Evolutionary conservation across 176 grass and related monocot genomes (phyloP), one percentile per base, ranked within the genome.

Genomic region (Coix lacrymajobi): DNA sequence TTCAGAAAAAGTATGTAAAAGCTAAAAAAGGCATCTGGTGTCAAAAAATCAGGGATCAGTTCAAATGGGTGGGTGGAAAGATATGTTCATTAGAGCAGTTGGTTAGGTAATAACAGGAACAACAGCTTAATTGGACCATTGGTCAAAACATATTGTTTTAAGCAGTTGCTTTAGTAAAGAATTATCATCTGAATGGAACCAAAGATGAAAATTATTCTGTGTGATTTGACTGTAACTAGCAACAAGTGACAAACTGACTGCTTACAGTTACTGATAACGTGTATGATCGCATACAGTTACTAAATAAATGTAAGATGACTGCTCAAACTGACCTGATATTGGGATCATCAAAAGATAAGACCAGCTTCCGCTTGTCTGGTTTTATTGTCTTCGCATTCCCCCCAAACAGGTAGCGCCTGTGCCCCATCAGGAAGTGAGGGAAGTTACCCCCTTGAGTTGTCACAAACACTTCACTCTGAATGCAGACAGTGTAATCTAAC

Each of bases 391-490:
- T 93, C 51, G 92, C 74, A 77, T 98, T 94, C 31, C 92, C 95
- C 75, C 77, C 88, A 85, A 90, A 85, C 31, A 93, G 69, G 76
- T 95, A 95, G 29, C 93, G 91, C 71, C 96, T 91, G 30, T 95
- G 89, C 13, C 96, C 96, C 91, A 95, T 93, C 56, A 98, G 24
- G 61, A 98, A 98, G 72, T 98, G 96, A 20, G 96, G 96, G 36
- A 98, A 98, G 74, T 98, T 98, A 2, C 96, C 92, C 8, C 96
- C 96, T 95, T 98, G 96, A 80, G 89, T 98, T 66, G 96, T 92
- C 66, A 95, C 89, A 81, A 98, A 98, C 43, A 98, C 91, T 87
- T 93, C 93, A 16, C 96, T 91, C 41, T 81, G 84, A 67, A 82
- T 64, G 20, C 87, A 98, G 17, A 96, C 56, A 16, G 89, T 85